Evolutionary conservation across 768 basidiomycete species (phyloP).

Genomic region (Boletus reticuloceps): DNA sequence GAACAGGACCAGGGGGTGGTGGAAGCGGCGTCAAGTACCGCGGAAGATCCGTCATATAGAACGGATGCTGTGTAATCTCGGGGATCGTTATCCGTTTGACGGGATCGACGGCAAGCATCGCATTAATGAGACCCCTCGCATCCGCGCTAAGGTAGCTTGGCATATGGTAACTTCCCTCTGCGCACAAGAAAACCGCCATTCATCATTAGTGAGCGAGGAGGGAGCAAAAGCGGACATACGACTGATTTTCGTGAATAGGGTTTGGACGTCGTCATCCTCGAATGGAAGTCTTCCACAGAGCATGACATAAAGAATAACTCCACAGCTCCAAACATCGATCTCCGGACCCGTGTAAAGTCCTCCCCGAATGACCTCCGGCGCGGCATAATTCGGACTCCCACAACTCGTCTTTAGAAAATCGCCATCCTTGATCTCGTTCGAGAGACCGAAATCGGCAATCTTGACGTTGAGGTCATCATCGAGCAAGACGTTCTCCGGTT

Average conservation of each 20-base stretch:
- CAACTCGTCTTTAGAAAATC: conserved; percentile 97
- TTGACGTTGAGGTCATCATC: conserved; percentile 89
- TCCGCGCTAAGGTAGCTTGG: conserved; percentile 80
- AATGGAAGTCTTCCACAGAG: conserved; percentile 93
- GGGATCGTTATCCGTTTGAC: conserved; percentile 92
- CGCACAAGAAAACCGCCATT: not conserved
- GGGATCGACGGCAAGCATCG: conserved; percentile 94
- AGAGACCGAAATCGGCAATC: conserved; percentile 98
- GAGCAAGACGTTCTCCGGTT: conserved; percentile 92
- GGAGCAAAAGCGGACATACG: conserved; percentile 44
- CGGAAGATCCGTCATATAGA: conserved; percentile 83
- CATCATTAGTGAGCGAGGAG: not conserved
- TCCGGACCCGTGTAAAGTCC: conserved; percentile 96
- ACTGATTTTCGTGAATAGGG: conserved; percentile 91
- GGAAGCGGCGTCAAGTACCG: conserved; percentile 85
- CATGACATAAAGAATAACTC: conserved; percentile 99
- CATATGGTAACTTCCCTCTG: conserved; percentile 85
- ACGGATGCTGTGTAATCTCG: conserved; percentile 88
- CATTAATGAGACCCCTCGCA: conserved; percentile 72
- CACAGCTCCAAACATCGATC: conserved; percentile 98
- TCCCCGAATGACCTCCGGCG: conserved; percentile 95
- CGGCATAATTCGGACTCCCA: conserved; percentile 98
- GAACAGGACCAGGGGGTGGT: conserved; percentile 70
- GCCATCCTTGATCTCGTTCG: conserved; percentile 94
- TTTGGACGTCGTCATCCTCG: conserved; percentile 94